A percentile compares a stretch with the other conserved stretches of the same genome.
Conservation (phyloP, 2,329 filamentous ascomycete genomes). For the Conoideocrella luteorostrata region DNA sequence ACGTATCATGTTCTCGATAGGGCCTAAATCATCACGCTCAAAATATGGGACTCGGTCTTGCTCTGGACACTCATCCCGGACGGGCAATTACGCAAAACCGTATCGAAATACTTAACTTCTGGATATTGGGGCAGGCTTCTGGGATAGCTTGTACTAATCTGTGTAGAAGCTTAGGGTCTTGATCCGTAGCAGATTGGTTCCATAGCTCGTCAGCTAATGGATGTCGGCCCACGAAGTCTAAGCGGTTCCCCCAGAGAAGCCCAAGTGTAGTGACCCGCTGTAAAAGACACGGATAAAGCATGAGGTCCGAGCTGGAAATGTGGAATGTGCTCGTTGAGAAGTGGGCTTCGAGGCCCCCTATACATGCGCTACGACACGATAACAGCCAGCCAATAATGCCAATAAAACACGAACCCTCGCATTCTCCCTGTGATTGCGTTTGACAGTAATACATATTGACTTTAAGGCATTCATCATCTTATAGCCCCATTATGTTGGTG, state of each 20-base stretch:
- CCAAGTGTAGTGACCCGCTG: background rate
- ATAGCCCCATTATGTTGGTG: background rate
- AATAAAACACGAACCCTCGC: slow-evolving; percentile 7
- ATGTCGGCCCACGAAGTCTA: background rate
- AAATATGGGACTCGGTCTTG: slow-evolving; percentile 1
- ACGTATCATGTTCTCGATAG: slow-evolving; percentile 2
- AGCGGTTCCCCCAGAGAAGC: background rate
- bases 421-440: background rate
- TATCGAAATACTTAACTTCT: too few species aligned
- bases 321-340: slow-evolving; percentile 18
- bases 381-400: slow-evolving; percentile 20
- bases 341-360: slow-evolving; percentile 17
- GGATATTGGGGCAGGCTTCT: too few species aligned
- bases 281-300: background rate
- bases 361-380: slow-evolving; percentile 15
- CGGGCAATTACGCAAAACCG: background rate
- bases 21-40: slow-evolving; percentile 2
- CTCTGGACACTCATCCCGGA: background rate
- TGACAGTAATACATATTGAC: background rate
- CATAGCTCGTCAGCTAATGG: background rate
- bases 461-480: slow-evolving; percentile 3
- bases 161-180: too few species aligned
- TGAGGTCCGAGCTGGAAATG: background rate
- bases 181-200: too few species aligned
- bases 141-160: too few species aligned